A percentile compares a stretch with the other conserved stretches of the same genome.
These are phyloP conservation scores for Blastosporella zonata DNA, from an alignment of 1,284 basidiomycete species.

Conservation along the genomic window DNA sequence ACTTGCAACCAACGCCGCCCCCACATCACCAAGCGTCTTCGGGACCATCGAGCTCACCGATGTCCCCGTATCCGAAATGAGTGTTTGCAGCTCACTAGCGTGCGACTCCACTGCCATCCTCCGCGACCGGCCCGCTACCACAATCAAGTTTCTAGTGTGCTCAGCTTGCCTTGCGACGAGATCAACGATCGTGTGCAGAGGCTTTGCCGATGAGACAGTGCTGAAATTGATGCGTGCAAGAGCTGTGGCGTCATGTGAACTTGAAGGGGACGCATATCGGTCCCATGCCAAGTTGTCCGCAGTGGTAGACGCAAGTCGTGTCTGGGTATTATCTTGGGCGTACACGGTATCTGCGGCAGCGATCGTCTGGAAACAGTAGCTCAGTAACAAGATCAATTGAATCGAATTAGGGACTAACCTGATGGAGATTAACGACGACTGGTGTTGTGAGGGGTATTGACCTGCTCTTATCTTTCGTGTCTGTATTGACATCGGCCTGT, in stretches of 20 bases:
- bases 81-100: conserved; percentile 51
- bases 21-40: conserved; percentile 76
- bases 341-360: conserved; percentile 68
- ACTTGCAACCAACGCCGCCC: conserved; percentile 59
- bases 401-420: conserved; percentile 22
- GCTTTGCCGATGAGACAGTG: conserved; percentile 42
- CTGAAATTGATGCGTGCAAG: conserved; percentile 58
- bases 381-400: conserved; percentile 1
- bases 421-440: conserved; percentile 19
- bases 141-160: conserved; percentile 44
- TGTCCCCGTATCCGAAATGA: conserved; percentile 47
- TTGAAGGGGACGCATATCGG: conserved; percentile 39
- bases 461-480: conserved; percentile 25
- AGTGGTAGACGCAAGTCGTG: conserved; percentile 64
- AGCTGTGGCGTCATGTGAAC: conserved; percentile 32
- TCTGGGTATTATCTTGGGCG: conserved; percentile 57
- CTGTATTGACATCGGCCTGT: conserved; percentile 29
- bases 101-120: conserved; percentile 60
- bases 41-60: conserved; percentile 57
- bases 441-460: conserved; percentile 9
- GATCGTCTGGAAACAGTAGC: conserved; percentile 35
- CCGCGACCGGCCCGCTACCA: conserved; percentile 74
- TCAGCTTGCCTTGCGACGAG: conserved; percentile 32
- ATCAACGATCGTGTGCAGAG: conserved; percentile 55
- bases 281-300: conserved; percentile 73